Evolutionary conservation across 2,329 filamentous ascomycete species (phyloP).

Genomic region (Huntiella omanensis): DNA sequence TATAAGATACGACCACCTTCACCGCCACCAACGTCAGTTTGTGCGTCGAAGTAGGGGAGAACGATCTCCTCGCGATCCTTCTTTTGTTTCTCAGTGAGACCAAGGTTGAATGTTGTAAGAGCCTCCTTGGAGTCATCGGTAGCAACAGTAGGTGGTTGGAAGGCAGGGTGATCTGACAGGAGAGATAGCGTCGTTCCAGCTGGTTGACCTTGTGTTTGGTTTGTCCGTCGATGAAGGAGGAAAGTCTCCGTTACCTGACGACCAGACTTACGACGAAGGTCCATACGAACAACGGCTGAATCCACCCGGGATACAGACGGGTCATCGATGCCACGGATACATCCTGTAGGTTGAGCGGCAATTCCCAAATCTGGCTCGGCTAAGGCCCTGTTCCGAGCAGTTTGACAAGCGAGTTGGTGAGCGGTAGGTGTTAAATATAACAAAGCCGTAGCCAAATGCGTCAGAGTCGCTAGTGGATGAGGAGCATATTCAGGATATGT

Average conservation of each 20-base stretch:
- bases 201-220: conserved; percentile 7
- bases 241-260: conserved; percentile 54
- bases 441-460: conserved; percentile 76
- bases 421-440: conserved; percentile 53
- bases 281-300: conserved; percentile 60
- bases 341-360: conserved; percentile 56
- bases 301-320: conserved; percentile 14
- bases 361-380: conserved; percentile 65
- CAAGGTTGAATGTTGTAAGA: conserved; percentile 61
- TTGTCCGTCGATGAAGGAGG: conserved; percentile 17
- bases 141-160: conserved; percentile 21
- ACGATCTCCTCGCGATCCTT: conserved; percentile 75
- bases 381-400: conserved; percentile 57
- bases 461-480: conserved; percentile 50
- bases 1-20: conserved; percentile 89
- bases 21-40: conserved; percentile 57
- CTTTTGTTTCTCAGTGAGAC: conserved; percentile 78
- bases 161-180: conserved; percentile 60
- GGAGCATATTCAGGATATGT: conserved; percentile 40
- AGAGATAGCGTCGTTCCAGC: conserved; percentile 29
- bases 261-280: conserved; percentile 69
- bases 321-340: conserved; percentile 40
- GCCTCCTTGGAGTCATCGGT: conserved; percentile 21
- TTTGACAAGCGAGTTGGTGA: conserved; percentile 55
- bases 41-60: conserved; percentile 90